Percentiles rank a stretch among this genome's conserved stretches.
Evolutionary conservation across 768 basidiomycete species (phyloP).

Genomic region (Calocera cornea): DNA sequence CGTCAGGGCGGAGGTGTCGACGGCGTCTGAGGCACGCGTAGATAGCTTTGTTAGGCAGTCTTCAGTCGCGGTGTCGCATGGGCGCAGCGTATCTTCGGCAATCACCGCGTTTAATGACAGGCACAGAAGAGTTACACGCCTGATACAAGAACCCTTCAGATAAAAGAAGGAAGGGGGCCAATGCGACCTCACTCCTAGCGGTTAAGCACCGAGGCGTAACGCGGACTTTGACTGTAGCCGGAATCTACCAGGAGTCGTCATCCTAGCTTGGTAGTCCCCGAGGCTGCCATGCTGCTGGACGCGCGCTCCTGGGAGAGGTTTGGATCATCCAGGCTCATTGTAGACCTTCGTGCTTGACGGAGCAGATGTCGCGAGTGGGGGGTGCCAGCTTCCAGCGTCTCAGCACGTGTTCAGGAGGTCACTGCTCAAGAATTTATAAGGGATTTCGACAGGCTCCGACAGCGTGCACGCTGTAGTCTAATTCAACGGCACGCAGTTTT

Average conservation of each 20-base stretch:
- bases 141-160: not conserved
- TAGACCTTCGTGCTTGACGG: not conserved
- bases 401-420: not conserved
- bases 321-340: not conserved
- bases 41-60: not conserved
- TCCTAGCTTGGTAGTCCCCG: not conserved
- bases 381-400: not conserved
- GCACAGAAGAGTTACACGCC: not conserved
- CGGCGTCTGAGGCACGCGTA: not conserved
- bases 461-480: not conserved
- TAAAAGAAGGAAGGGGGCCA: not conserved
- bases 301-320: not conserved
- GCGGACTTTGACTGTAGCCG: not conserved
- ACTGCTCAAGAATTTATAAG: not conserved
- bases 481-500: not conserved
- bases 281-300: not conserved
- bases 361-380: not conserved
- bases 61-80: not conserved
- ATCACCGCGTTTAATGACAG: not conserved
- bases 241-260: not conserved
- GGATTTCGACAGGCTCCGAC: not conserved
- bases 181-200: not conserved
- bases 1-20: not conserved
- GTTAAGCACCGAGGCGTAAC: slow-evolving; percentile 3
- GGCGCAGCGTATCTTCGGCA: not conserved